Conservation (phyloP, 306 rosid genomes). For the Vicia villosa region DNA sequence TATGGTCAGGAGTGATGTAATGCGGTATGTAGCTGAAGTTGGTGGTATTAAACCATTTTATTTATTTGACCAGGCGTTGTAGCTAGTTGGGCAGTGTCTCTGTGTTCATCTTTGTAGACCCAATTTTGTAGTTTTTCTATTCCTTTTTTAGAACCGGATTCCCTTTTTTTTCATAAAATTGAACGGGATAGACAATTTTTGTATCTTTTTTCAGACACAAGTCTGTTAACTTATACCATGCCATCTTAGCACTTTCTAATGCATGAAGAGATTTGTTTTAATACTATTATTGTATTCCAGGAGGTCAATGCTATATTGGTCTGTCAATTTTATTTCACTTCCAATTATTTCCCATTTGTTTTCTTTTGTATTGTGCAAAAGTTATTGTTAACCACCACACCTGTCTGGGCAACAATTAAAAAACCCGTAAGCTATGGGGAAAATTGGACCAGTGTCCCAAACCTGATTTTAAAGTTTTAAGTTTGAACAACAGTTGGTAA, state of each 20-base stretch:
- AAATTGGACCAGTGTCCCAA: no score
- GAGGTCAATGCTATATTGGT: not conserved
- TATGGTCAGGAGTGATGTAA: constrained; percentile 37
- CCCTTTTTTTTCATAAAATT: not conserved
- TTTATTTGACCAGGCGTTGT: not conserved
- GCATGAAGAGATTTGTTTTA: not conserved
- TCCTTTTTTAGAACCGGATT: not conserved
- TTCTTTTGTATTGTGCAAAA: not conserved
- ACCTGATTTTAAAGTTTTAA: no score
- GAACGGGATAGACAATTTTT: constrained; percentile 15
- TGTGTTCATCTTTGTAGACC: constrained; percentile 21
- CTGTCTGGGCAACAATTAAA: no score
- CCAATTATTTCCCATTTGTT: not conserved
- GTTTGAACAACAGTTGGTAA: no score
- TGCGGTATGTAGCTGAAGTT: constrained; percentile 13
- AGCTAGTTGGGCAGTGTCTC: not conserved
- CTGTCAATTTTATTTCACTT: not conserved
- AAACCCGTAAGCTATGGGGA: no score
- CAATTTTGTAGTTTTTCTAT: constrained; percentile 40
- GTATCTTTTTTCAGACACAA: not conserved
- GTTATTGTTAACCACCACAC: not conserved
- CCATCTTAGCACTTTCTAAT: not conserved
- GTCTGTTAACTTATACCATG: not conserved
- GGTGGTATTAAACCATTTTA: not conserved
- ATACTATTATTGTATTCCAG: not conserved